A percentile compares a stretch with the other conserved stretches of the same genome.
phyloP scores from a whole-genome alignment of 2,329 filamentous ascomycete genomes.

The Colletotrichum brevisporum region DNA sequence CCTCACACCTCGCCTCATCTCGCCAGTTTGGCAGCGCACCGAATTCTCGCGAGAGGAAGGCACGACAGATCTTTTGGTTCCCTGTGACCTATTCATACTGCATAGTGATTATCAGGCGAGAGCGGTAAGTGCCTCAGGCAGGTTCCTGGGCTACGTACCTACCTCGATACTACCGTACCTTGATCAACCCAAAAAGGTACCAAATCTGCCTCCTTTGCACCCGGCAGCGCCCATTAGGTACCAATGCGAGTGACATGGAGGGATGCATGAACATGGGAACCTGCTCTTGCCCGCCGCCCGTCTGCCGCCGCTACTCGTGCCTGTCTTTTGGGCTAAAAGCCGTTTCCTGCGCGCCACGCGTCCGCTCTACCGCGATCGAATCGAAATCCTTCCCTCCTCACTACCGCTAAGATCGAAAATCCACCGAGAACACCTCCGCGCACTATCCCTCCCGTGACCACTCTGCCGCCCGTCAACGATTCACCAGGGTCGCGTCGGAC shows the following conservation, averaged over 20 bases:
- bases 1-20: conserved; percentile 4
- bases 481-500: background rate
- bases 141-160: too few species aligned
- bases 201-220: conserved; percentile 1
- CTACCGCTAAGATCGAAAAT: conserved; percentile 12
- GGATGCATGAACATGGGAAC: background rate
- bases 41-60: too few species aligned
- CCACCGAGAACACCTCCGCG: conserved; percentile 21
- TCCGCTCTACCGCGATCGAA: conserved; percentile 16
- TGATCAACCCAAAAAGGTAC: background rate
- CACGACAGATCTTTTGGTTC: too few species aligned
- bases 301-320: conserved; percentile 18
- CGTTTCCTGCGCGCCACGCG: conserved; percentile 13
- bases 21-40: background rate
- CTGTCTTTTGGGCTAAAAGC: conserved; percentile 7
- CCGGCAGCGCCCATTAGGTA: background rate
- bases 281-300: background rate
- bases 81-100: too few species aligned
- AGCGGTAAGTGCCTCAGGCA: too few species aligned
- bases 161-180: background rate
- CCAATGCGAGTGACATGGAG: too few species aligned
- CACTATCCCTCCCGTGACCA: conserved; percentile 1
- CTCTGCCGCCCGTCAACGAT: background rate
- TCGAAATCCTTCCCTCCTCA: conserved; percentile 2
- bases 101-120: too few species aligned